Evolutionary conservation across 2,329 filamentous ascomycete genomes (phyloP), one percentile per base, ranked within the genome.

Genomic region (Paecilomyces dactylethromorphus): DNA sequence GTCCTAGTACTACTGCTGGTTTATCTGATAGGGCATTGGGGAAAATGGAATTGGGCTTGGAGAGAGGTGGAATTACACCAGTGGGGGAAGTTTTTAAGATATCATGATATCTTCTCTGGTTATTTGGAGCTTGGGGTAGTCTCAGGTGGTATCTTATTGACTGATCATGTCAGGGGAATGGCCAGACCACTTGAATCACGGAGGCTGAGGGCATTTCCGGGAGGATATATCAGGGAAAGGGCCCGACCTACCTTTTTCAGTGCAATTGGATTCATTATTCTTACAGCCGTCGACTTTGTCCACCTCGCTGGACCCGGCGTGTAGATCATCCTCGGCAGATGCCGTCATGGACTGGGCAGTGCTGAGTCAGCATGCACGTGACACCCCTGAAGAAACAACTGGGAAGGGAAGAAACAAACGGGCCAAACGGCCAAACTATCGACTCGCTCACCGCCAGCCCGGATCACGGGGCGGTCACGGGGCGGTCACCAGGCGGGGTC

Each of bases 171-270:
- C 35, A 45, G 35, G 35, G 35, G 35, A 3, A 18, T 18, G 12
- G 7, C 10, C n/a, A 45, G 35, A 3, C 12, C n/a, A 45, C 12
- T 45, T 45, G 35, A 8, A 45, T 45, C 12, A 45, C 35, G 10
- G 35, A 18, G 10, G 3, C 35, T 13, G 35, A 45, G 12, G 35
- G 35, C 7, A 3, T 18, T 45, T 45, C 35, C 3, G 10, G n/a
- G 35, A 21, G 24, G 1, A 18, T n/a, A 15, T 45, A 58, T 55
- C 55, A 49, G 5, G 60, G 49, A 63, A 66, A 69, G 59, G 24
- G 24, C 24, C 35, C 3, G 35, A 45, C 35, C 12, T 45, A 45
- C 35, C 35, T 45, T 45, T 45, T 45, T 8, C 3, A n/a, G 35
- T 13, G 35, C 35, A 45, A 45, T 26, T 45, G 35, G 35, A 45